Evolutionary conservation across 495 filamentous ascomycete genomes (phyloP), one percentile per base, ranked within the genome.

Genomic region (Xylaria intraflava): DNA sequence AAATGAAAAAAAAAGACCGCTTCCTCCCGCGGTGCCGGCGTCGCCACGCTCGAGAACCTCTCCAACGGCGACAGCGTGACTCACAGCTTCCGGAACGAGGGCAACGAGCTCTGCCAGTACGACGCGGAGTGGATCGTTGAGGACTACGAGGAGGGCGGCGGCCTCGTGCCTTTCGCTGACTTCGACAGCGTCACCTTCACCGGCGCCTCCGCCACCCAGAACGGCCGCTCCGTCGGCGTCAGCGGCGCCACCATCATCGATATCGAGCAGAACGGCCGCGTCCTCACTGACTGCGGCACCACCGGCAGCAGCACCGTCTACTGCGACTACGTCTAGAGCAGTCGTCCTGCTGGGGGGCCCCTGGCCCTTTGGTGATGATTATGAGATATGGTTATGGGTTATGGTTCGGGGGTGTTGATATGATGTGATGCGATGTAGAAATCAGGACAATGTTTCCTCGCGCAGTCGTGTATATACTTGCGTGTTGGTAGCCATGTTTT

Each of bases 121-220:
- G 84, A 84, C 59, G 82, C 77, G 16, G 82, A 85, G 55, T 85
- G 81, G 82, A 83, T 85, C 56, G 78, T 85, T 29, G 82, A 85
- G 69, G 82, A 84, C 56, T 84, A 79, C 57, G 70, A 79, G 57
- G 61, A 66, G 3, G 75, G 75, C 31, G 64, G 62, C 49, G 46
- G 56, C 39, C 68, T 77, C 51, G 80, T 84, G 2, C 67, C 73
- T 3, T 68, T 85, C 53, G 79, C 73, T 17, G 67, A 83, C 61
- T 83, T 83, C 59, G 73, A 73, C 39, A 65, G 60, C 6, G 69
- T 83, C 12, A 68, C 59, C 31, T 83, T 83, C 57, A 74, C 67
- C 12, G 72, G 71, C 20, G 61, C 63, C 24, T 57, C 57, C 6
- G 67, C 71, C 42, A 68, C 67, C 36, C 46, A 55, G 53, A 44